Conservation (phyloP, 805 yeast genomes). For the Schwanniomyces vanrijiae region DNA sequence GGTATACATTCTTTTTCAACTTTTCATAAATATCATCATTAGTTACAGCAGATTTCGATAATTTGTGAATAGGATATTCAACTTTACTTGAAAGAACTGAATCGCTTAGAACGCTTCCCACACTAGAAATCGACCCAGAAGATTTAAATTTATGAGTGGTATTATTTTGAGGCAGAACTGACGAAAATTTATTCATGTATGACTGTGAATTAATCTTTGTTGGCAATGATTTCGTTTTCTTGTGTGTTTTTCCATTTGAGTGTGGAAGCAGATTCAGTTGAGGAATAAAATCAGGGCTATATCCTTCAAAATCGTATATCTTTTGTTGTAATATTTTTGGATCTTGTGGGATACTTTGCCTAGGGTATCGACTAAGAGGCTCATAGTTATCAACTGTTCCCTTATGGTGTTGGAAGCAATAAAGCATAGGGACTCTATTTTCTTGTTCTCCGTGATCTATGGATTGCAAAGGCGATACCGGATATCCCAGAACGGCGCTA, state of each 20-base stretch:
- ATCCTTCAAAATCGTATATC: background rate
- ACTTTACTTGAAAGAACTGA: slow-evolving; percentile 3
- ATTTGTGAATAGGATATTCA: slow-evolving; percentile 13
- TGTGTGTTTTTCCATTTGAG: background rate
- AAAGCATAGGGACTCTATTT: background rate
- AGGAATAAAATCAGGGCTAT: background rate
- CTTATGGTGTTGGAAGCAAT: background rate
- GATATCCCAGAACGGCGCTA: background rate
- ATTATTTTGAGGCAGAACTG: background rate
- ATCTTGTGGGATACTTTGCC: background rate
- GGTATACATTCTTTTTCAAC: slow-evolving; percentile 12
- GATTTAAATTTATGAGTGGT: no score
- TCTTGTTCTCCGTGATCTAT: background rate
- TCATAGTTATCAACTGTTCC: background rate
- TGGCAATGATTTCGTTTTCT: slow-evolving; percentile 4
- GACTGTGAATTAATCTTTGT: background rate
- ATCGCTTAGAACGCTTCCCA: background rate
- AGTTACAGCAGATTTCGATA: background rate
- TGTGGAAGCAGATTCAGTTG: background rate
- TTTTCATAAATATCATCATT: slow-evolving; percentile 1
- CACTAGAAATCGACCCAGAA: background rate
- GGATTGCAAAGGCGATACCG: background rate
- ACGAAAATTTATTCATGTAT: slow-evolving; percentile 5
- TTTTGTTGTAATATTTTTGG: background rate
- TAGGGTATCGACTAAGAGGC: background rate